Evolutionary conservation across 2,329 filamentous ascomycete species (phyloP).

Genomic region (Calonectria leucothoes): DNA sequence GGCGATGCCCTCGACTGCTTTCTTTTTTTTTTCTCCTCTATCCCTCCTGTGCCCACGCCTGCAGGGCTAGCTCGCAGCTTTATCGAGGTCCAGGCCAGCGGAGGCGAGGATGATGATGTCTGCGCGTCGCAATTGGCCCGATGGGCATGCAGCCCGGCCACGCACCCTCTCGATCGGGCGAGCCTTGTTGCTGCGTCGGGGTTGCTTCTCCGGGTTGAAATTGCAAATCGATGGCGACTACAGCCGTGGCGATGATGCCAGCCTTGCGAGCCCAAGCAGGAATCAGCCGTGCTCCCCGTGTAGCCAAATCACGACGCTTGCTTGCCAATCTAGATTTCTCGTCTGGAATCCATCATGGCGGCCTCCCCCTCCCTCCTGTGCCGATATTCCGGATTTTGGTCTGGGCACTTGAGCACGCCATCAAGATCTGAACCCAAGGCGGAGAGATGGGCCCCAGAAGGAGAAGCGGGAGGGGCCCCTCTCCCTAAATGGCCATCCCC

Average conservation of each 20-base stretch:
- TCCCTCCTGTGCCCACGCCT: neutral
- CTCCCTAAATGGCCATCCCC: neutral
- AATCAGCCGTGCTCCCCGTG: neutral
- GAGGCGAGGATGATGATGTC: neutral
- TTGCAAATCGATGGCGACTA: conserved; percentile 35
- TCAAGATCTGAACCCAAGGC: neutral
- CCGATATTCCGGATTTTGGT: conserved; percentile 15
- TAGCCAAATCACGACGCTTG: neutral
- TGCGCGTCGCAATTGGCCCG: conserved; percentile 1
- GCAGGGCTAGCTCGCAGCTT: conserved; percentile 12
- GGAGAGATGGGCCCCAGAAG: neutral
- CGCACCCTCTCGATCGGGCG: neutral
- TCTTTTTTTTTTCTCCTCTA: neutral
- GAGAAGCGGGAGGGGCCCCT: neutral
- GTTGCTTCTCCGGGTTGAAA: neutral
- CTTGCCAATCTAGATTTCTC: conserved; percentile 19
- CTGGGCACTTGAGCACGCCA: conserved; percentile 11
- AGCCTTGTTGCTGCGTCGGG: neutral
- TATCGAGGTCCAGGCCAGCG: conserved; percentile 13
- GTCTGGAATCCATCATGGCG: conserved; percentile 3
- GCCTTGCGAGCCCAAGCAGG: neutral
- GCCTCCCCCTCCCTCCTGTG: conserved; percentile 11
- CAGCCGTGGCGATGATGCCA: conserved; percentile 39
- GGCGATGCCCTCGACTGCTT: neutral
- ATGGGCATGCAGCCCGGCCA: neutral